Percentiles rank a stretch among this genome's conserved stretches.
These are phyloP conservation scores for Anisogramma anomala DNA, from an alignment of 2,329 filamentous ascomycete species.

Conservation along the genomic window DNA sequence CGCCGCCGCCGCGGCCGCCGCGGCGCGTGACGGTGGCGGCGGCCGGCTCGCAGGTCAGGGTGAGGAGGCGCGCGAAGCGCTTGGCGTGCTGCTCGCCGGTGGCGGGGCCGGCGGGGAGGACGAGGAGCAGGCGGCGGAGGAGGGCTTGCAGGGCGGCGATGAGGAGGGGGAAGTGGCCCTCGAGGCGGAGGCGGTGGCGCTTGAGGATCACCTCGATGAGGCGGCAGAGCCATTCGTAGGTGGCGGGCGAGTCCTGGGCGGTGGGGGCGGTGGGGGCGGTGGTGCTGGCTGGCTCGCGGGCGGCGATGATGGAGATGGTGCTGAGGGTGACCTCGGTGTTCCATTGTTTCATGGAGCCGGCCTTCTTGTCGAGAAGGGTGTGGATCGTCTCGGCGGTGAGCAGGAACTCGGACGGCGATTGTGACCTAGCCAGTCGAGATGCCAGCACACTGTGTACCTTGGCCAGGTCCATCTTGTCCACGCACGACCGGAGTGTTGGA, in stretches of 20 bases:
- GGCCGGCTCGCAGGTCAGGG: conserved; percentile 48
- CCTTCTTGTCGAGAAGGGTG: conserved; percentile 38
- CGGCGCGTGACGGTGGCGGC: conserved; percentile 41
- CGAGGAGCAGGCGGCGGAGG: conserved; percentile 38
- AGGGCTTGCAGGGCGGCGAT: conserved; percentile 43
- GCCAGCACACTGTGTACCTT: conserved; percentile 31
- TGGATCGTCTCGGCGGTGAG: conserved; percentile 31
- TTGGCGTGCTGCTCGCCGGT: conserved; percentile 34
- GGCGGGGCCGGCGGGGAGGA: conserved; percentile 23
- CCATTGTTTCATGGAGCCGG: conserved; percentile 43
- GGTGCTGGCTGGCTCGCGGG: conserved; percentile 14
- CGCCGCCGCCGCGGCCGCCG: conserved; percentile 28
- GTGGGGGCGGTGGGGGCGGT: conserved; percentile 19
- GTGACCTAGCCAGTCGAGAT: conserved; percentile 21
- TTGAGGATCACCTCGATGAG: conserved; percentile 46
- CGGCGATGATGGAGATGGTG: conserved; percentile 29
- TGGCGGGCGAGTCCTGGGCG: conserved; percentile 23
- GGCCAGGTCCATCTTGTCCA: conserved; percentile 26
- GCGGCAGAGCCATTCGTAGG: conserved; percentile 38
- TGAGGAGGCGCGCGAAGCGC: conserved; percentile 43
- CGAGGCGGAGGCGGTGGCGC: conserved; percentile 48
- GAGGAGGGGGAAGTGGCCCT: conserved; percentile 51
- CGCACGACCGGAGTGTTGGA: conserved; percentile 4
- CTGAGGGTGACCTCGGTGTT: conserved; percentile 43
- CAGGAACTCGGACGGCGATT: conserved; percentile 23